A percentile compares a stretch with the other conserved stretches of the same genome.
These are phyloP conservation scores for Exserohilum rostratum DNA, from an alignment of 2,329 filamentous ascomycete genomes.

Conservation along the genomic window DNA sequence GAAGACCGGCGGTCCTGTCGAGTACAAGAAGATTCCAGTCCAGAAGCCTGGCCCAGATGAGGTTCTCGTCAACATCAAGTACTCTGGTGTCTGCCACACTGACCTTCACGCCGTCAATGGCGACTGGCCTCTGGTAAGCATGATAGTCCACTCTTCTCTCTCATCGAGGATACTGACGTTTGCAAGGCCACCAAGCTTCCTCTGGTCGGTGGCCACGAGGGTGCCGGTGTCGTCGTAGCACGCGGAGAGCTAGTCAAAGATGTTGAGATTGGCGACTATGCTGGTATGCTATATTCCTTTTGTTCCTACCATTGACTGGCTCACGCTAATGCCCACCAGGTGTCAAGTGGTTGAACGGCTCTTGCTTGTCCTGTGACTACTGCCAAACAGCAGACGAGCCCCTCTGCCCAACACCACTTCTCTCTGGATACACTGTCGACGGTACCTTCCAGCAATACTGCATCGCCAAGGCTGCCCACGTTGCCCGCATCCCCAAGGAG, in stretches of 20 bases:
- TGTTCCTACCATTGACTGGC: not conserved
- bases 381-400: constrained; percentile 83
- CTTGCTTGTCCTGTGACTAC: constrained; percentile 82
- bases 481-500: constrained; percentile 80
- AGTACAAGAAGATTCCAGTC: constrained; percentile 83
- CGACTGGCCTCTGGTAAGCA: constrained; percentile 76
- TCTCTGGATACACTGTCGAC: constrained; percentile 92
- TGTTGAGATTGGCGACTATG: constrained; percentile 78
- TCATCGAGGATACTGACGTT: constrained; percentile 19
- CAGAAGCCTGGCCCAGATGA: constrained; percentile 83
- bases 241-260: constrained; percentile 78
- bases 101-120: constrained; percentile 82
- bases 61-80: constrained; percentile 90
- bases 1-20: constrained; percentile 71
- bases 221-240: constrained; percentile 83
- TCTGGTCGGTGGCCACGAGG: constrained; percentile 79
- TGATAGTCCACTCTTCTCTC: not conserved
- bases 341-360: constrained; percentile 90
- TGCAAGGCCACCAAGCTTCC: constrained; percentile 72
- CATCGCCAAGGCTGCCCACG: constrained; percentile 83
- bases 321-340: constrained; percentile 43
- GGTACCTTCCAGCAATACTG: constrained; percentile 93
- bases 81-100: constrained; percentile 89
- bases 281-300: constrained; percentile 49
- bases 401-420: constrained; percentile 73